Conservation (phyloP, 345 rosid species). For the Psidium guajava region DNA sequence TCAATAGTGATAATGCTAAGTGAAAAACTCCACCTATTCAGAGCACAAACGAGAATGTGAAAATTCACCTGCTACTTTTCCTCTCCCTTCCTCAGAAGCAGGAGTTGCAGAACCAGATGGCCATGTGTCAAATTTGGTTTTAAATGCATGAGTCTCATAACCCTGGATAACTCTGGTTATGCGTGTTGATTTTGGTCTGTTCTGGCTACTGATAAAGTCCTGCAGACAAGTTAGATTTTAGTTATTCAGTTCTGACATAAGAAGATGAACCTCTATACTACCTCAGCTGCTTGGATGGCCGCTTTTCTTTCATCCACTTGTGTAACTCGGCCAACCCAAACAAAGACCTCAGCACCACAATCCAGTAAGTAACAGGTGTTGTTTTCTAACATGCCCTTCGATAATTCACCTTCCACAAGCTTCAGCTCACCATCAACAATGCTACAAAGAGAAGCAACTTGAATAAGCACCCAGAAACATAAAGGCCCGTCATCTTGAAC, state of each 20-base stretch:
- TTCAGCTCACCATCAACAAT: conserved; percentile 49
- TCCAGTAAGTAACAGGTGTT: conserved; percentile 71
- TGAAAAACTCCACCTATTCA: conserved; percentile 13
- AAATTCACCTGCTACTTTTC: conserved; percentile 88
- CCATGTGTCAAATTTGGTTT: conserved; percentile 91
- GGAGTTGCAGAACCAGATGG: conserved; percentile 70
- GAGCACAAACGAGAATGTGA: conserved; percentile 5
- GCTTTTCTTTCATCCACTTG: conserved; percentile 92
- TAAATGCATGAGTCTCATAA: conserved; percentile 80
- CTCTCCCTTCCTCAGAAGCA: conserved; percentile 92
- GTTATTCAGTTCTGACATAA: not conserved
- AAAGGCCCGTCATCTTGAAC: not conserved
- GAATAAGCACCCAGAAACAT: conserved; percentile 7
- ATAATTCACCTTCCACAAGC: conserved; percentile 56
- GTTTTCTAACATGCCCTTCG: conserved; percentile 76
- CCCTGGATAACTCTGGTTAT: conserved; percentile 84
- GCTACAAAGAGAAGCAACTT: conserved; percentile 24
- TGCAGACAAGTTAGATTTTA: conserved; percentile 23
- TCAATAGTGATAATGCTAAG: conserved; percentile 5
- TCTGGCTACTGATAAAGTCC: conserved; percentile 65
- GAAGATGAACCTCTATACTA: conserved; percentile 2
- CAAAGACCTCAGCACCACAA: conserved; percentile 81
- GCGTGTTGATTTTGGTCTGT: conserved; percentile 76
- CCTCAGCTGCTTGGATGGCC: conserved; percentile 82
- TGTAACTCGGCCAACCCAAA: conserved; percentile 98